Conservation (phyloP, 148 eudicot genomes). For the Chenopodium suecicum region DNA sequence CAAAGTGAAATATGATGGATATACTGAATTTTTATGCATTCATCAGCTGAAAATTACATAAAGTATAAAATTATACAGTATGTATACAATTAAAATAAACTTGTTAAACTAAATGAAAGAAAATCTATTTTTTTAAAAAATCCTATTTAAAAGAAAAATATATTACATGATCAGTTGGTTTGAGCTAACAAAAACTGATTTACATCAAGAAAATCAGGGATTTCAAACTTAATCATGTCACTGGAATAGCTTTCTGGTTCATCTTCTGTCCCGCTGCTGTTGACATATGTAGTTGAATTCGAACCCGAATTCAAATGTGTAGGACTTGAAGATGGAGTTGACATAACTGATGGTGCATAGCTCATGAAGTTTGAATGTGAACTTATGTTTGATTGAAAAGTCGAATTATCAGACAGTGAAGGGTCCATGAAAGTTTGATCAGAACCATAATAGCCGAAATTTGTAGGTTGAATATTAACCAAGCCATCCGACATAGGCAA, state of each 20-base stretch:
- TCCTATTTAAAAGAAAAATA: too few species aligned
- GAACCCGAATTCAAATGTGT: slow-evolving; percentile 57
- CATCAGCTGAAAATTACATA: slow-evolving; percentile 35
- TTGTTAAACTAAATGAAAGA: neutral
- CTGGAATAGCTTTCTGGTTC: slow-evolving; percentile 71
- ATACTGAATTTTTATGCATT: slow-evolving; percentile 20
- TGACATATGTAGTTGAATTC: slow-evolving; percentile 40
- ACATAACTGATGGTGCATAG: slow-evolving; percentile 56
- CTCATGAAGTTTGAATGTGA: slow-evolving; percentile 38
- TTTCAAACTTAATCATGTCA: slow-evolving; percentile 60
- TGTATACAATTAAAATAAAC: slow-evolving; percentile 22
- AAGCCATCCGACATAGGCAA: slow-evolving; percentile 15
- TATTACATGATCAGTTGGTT: slow-evolving; percentile 14
- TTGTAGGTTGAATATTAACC: slow-evolving; percentile 25
- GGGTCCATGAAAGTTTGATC: slow-evolving; percentile 39
- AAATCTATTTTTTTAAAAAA: neutral
- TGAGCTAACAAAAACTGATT: slow-evolving; percentile 50
- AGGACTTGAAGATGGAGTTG: slow-evolving; percentile 73
- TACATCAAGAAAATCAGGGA: slow-evolving; percentile 56
- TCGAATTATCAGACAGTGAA: slow-evolving; percentile 34
- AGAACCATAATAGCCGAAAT: slow-evolving; percentile 38
- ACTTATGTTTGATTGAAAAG: slow-evolving; percentile 35
- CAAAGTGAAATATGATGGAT: slow-evolving; percentile 33
- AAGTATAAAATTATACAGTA: slow-evolving; percentile 27
- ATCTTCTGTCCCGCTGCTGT: slow-evolving; percentile 52